Conservation (phyloP, 2,329 filamentous ascomycete species). For the Botryotinia narcissicola region DNA sequence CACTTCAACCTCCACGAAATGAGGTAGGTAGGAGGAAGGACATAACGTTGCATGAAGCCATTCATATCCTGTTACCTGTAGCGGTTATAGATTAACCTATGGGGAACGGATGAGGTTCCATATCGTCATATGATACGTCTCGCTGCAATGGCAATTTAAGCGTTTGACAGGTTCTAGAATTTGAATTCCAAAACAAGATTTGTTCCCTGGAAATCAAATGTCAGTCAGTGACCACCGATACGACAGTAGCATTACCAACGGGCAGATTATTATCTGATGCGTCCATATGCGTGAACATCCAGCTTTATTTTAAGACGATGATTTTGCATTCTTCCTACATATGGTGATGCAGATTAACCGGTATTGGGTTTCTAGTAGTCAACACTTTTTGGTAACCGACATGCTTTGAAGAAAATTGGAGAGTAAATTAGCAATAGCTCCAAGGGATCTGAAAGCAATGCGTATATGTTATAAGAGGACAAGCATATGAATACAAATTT, state of each 20-base stretch:
- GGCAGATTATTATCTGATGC: neutral
- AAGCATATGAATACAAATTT: neutral
- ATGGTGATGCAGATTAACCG: neutral
- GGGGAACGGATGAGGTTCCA: neutral
- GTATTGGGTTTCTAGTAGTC: neutral
- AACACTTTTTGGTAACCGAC: neutral
- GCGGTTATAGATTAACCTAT: constrained; percentile 7
- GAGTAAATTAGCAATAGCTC: neutral
- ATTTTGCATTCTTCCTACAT: neutral
- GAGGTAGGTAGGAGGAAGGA: constrained; percentile 1
- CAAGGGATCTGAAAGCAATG: neutral
- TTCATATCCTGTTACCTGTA: constrained; percentile 4
- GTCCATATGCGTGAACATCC: neutral
- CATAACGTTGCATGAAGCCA: constrained; percentile 6
- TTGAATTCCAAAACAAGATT: neutral
- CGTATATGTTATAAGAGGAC: neutral
- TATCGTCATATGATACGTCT: constrained; percentile 10
- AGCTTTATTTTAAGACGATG: neutral
- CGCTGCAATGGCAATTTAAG: neutral
- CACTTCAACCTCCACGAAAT: constrained; percentile 8
- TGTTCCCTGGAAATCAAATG: neutral
- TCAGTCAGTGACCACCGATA: constrained; percentile 4
- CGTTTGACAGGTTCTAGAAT: neutral
- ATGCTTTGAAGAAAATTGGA: neutral
- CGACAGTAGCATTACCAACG: neutral